Evolutionary conservation across 805 yeast species (phyloP), one percentile per base, ranked within the genome.

Genomic region (Cyberlindnera meyerae): DNA sequence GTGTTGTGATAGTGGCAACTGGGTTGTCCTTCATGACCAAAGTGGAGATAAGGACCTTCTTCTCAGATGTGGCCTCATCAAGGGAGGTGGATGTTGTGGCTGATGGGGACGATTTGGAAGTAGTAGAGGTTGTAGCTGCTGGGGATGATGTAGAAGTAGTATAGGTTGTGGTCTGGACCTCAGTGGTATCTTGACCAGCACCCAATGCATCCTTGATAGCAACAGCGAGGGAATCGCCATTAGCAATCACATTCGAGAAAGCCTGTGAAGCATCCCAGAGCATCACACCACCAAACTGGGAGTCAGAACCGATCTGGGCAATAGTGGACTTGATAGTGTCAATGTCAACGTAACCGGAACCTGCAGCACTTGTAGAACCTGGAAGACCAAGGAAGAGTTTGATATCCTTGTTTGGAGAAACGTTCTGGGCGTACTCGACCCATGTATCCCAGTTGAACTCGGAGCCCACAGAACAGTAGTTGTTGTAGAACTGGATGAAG

Each of bases 191-290:
- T 20, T 7, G 9, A 9, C n/a, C 27, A 12, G 27, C 51, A 11
- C 54, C 57, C 45, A 76, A 55, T 29, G 71, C 52, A 18, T 55
- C 41, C 55, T 73, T 73, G 57, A 77, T 54, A 27, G 61, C 64
- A 22, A 53, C 56, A 11, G 69, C 70, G 43, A 69, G 73, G 11
- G 68, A 44, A 18, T 45, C 51, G 25, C 73, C 80, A 40, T 65
- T 65, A 25, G 66, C 65, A 32, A 56, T 51, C n/a, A n/a, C n/a
- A 36, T 69, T 65, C 45, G 74, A 69, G 41, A 66, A 59, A 25
- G 77, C 87, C 54, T 82, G 85, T 36, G 90, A 80, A 28, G 95
- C 95, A 60, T 87, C 95, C 97, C 97, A 89, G 40, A 88, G 61
- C 69, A 82, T 75, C 52, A 90, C 73, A 52, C 97, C 97, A 42